Conservation (phyloP, 352 stramenopile species). For the Phytophthora tentaculata region DNA sequence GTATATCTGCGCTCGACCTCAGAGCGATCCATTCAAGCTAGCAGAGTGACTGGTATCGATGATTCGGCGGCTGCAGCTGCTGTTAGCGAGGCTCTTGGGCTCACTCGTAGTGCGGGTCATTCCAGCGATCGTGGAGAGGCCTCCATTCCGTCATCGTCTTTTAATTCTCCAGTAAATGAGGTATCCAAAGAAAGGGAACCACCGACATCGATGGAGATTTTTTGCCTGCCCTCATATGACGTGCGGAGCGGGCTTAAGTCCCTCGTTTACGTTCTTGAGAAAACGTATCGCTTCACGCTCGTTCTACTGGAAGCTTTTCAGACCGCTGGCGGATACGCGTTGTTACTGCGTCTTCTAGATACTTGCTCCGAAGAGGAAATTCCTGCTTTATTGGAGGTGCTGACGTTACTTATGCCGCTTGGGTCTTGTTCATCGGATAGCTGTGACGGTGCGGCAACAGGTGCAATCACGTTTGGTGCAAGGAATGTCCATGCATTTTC, state of each 20-base stretch:
- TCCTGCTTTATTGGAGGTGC: slow-evolving; percentile 54
- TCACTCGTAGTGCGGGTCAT: slow-evolving; percentile 30
- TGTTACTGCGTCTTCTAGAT: slow-evolving; percentile 55
- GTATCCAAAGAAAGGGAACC: background rate
- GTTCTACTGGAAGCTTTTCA: slow-evolving; percentile 76
- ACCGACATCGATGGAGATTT: slow-evolving; percentile 21
- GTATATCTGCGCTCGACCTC: slow-evolving; percentile 5
- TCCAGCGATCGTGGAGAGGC: slow-evolving; percentile 4
- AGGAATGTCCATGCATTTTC: slow-evolving; percentile 73
- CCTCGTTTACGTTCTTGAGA: slow-evolving; percentile 68
- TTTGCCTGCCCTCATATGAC: slow-evolving; percentile 55
- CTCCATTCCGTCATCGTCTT: background rate
- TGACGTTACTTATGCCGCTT: slow-evolving; percentile 63
- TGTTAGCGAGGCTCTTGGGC: slow-evolving; percentile 71
- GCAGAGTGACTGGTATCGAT: slow-evolving; percentile 12
- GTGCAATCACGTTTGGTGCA: slow-evolving; percentile 50
- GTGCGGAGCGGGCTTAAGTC: slow-evolving; percentile 55
- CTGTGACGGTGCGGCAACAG: slow-evolving; percentile 43
- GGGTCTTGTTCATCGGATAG: slow-evolving; percentile 51
- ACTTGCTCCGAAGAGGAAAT: slow-evolving; percentile 49
- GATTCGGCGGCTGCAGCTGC: slow-evolving; percentile 46
- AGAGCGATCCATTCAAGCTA: slow-evolving; percentile 6
- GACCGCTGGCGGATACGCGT: slow-evolving; percentile 61
- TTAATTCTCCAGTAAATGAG: background rate
- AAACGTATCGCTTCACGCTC: slow-evolving; percentile 63